Evolutionary conservation across 2,329 filamentous ascomycete genomes (phyloP).

Genomic region (Xylaria arbuscula): DNA sequence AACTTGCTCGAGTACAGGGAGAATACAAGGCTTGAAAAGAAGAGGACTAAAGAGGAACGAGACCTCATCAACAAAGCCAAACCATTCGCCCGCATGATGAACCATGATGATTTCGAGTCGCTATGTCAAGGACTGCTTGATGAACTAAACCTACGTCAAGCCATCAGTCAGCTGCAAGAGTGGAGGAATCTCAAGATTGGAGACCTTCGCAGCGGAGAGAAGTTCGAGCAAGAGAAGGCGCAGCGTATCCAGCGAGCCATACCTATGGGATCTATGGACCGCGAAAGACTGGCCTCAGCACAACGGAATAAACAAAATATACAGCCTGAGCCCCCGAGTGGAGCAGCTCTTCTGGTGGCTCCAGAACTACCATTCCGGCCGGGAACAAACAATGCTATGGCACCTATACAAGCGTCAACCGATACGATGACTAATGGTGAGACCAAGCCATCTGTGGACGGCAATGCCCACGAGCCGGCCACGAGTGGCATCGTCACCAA

Average conservation of each 20-base stretch:
- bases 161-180: constrained; percentile 90
- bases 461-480: constrained; percentile 53
- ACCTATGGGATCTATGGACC: constrained; percentile 84
- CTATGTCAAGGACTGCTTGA: constrained; percentile 88
- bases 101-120: constrained; percentile 86
- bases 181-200: constrained; percentile 89
- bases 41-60: constrained; percentile 92
- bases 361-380: constrained; percentile 78
- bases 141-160: constrained; percentile 89
- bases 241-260: constrained; percentile 74
- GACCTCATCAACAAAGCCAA: constrained; percentile 94
- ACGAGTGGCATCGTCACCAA: constrained; percentile 52
- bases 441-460: constrained; percentile 65
- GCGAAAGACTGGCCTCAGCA: constrained; percentile 77
- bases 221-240: constrained; percentile 91
- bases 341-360: constrained; percentile 79
- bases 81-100: constrained; percentile 97
- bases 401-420: constrained; percentile 41
- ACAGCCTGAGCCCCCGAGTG: constrained; percentile 76
- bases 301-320: constrained; percentile 76
- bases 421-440: constrained; percentile 60
- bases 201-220: constrained; percentile 86
- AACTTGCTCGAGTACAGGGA: constrained; percentile 92
- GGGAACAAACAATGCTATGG: constrained; percentile 47
- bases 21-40: constrained; percentile 90